Evolutionary conservation across 164 flowering plant species (phyloP).

Genomic region (Piper longum): DNA sequence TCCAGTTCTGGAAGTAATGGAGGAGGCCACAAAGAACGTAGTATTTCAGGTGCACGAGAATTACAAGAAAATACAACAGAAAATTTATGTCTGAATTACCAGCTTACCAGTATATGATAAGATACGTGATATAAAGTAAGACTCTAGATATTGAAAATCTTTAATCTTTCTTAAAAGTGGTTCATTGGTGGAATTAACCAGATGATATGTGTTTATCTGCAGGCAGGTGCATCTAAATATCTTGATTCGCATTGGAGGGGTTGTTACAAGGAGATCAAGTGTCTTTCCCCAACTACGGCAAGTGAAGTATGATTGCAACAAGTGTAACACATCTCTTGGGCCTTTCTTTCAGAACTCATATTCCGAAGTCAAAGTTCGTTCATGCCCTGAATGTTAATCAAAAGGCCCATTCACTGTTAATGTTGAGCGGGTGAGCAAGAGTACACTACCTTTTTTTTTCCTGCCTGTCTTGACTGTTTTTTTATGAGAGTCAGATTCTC

Average conservation of each 20-base stretch:
- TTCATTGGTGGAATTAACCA: neutral
- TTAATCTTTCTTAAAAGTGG: neutral
- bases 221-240: slow-evolving; percentile 98
- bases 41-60: slow-evolving; percentile 75
- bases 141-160: neutral
- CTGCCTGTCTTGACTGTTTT: too few species aligned
- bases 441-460: too few species aligned
- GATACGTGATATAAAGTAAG: slow-evolving; percentile 87
- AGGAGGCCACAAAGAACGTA: slow-evolving; percentile 78
- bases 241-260: slow-evolving; percentile 97
- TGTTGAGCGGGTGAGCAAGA: slow-evolving; percentile 63
- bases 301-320: slow-evolving; percentile 87
- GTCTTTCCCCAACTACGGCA: slow-evolving; percentile 96
- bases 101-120: slow-evolving; percentile 92
- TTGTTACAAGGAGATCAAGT: slow-evolving; percentile 89
- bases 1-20: slow-evolving; percentile 94
- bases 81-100: slow-evolving; percentile 72
- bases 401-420: slow-evolving; percentile 97
- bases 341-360: slow-evolving; percentile 96
- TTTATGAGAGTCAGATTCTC: neutral
- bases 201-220: slow-evolving; percentile 1
- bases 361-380: slow-evolving; percentile 94
- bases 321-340: slow-evolving; percentile 56
- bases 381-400: slow-evolving; percentile 98
- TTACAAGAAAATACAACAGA: slow-evolving; percentile 79